These are phyloP conservation scores for Tothia fuscella DNA, from an alignment of 2,329 filamentous ascomycete species.

Conservation along the genomic window DNA sequence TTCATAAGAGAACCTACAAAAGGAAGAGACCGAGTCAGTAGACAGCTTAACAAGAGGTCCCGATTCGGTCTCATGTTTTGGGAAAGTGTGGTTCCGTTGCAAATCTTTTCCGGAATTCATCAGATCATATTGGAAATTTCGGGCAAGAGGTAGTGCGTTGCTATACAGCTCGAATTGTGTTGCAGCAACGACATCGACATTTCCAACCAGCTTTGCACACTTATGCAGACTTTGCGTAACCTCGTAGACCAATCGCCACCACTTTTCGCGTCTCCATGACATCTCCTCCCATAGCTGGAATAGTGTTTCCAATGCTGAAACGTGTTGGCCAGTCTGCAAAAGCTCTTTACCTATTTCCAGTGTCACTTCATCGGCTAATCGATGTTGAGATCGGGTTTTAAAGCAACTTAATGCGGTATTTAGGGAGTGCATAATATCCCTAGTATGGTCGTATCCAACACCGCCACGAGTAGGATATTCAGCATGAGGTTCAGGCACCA, in stretches of 20 bases:
- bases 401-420: conserved; percentile 32
- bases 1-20: conserved; percentile 23
- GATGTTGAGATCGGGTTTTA: conserved; percentile 44
- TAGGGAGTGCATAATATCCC: conserved; percentile 37
- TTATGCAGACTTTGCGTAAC: conserved; percentile 43
- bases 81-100: conserved; percentile 12
- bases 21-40: conserved; percentile 36
- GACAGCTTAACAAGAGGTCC: conserved; percentile 32
- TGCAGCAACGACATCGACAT: conserved; percentile 37
- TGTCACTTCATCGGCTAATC: conserved; percentile 42
- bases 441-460: conserved; percentile 38
- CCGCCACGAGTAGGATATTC: conserved; percentile 37
- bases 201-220: conserved; percentile 34
- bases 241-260: conserved; percentile 44
- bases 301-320: conserved; percentile 39
- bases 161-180: conserved; percentile 45
- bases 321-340: conserved; percentile 36
- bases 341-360: conserved; percentile 45
- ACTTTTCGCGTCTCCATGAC: conserved; percentile 48
- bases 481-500: conserved; percentile 45
- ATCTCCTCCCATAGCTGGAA: conserved; percentile 41
- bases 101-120: conserved; percentile 29
- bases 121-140: conserved; percentile 30
- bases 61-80: background rate
- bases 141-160: conserved; percentile 3